These are phyloP conservation scores for Botrytis medusae DNA, from an alignment of 2,329 filamentous ascomycete genomes.

Conservation along the genomic window DNA sequence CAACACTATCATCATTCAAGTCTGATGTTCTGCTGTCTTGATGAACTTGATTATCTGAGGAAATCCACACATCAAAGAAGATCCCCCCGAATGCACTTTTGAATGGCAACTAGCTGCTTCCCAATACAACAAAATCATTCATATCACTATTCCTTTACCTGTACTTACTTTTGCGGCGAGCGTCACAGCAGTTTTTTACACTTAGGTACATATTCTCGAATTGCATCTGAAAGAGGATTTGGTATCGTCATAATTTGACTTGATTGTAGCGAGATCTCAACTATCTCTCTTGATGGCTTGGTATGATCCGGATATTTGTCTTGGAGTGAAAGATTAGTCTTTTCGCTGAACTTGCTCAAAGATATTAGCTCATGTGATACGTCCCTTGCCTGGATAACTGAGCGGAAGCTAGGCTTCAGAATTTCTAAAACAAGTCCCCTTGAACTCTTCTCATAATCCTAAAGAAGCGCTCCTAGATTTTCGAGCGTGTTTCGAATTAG, in stretches of 20 bases:
- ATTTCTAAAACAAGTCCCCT: background rate
- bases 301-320: background rate
- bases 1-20: background rate
- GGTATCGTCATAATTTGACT: background rate
- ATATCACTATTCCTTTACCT: too few species aligned
- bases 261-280: too few species aligned
- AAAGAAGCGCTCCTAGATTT: background rate
- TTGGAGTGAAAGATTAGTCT: background rate
- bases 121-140: background rate
- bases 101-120: background rate
- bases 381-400: background rate
- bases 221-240: background rate
- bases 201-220: background rate
- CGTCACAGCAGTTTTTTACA: background rate
- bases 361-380: background rate
- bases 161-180: background rate
- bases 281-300: background rate
- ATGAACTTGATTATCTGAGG: background rate
- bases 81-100: background rate
- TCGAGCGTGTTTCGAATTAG: background rate
- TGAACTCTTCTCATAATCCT: background rate
- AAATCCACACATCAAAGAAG: background rate
- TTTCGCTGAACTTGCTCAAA: background rate
- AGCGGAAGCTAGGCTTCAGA: background rate
- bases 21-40: background rate